Percentiles rank a stretch among this genome's conserved stretches.
phyloP scores from a whole-genome alignment of 2,329 filamentous ascomycete species.

The Purpureocillium takamizusanense region DNA sequence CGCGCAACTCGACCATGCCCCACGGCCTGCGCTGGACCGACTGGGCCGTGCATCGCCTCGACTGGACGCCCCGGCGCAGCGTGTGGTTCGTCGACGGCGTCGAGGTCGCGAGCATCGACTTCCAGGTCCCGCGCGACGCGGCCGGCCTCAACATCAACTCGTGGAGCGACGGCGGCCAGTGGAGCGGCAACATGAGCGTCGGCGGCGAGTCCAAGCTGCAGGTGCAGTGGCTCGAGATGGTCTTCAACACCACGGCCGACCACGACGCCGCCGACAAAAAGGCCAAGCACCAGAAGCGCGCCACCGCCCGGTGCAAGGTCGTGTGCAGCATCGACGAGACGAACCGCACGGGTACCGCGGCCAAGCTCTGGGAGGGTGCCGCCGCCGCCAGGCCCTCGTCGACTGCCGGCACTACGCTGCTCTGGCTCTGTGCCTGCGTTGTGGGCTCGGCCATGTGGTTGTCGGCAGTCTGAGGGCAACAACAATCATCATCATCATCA shows the following conservation, averaged over 20 bases:
- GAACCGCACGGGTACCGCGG: slow-evolving; percentile 12
- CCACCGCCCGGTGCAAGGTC: slow-evolving; percentile 10
- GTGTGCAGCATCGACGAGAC: slow-evolving; percentile 26
- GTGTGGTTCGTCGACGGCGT: slow-evolving; percentile 47
- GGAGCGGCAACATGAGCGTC: slow-evolving; percentile 49
- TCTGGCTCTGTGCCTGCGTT: slow-evolving; percentile 4
- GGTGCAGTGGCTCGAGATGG: slow-evolving; percentile 54
- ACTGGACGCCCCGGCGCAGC: slow-evolving; percentile 45
- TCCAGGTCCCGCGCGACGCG: slow-evolving; percentile 44
- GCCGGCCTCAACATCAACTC: slow-evolving; percentile 48
- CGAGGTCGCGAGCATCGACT: slow-evolving; percentile 41
- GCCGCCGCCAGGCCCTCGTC: slow-evolving; percentile 1
- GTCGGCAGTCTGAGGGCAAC: background rate
- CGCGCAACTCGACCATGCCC: slow-evolving; percentile 37
- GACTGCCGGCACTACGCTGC: background rate
- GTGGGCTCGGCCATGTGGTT: slow-evolving; percentile 1
- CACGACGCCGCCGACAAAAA: too few species aligned
- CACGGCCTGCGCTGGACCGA: slow-evolving; percentile 35
- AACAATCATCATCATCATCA: background rate
- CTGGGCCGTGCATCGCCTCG: slow-evolving; percentile 51
- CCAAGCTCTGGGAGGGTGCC: slow-evolving; percentile 16
- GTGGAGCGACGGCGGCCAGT: slow-evolving; percentile 52
- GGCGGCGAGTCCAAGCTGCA: slow-evolving; percentile 43
- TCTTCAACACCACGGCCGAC: slow-evolving; percentile 35
- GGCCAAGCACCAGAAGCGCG: too few species aligned